Base-by-base conservation (phyloP, 164 flowering plant species). In the Macadamia tetraphylla region DNA sequence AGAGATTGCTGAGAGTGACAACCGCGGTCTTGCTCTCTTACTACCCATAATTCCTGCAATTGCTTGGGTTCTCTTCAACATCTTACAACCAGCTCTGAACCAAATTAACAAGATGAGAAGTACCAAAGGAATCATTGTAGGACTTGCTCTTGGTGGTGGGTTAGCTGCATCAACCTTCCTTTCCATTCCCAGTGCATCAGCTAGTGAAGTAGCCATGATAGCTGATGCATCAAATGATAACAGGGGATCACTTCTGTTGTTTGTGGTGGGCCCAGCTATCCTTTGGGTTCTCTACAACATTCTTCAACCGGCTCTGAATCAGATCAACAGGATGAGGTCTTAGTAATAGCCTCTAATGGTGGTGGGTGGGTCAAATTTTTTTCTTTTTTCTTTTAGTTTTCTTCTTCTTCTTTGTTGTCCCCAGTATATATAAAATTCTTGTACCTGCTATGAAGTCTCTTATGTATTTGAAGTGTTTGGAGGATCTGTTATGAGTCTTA, bases 241-340 rank as follows among this genome's bases (percentile, higher is more conserved):
- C 84, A 71, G 92, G 58, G 91, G 96, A 2, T 72, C 68, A 68
- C 84, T 86, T 49, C 77, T 90, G 76, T 67, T 90, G 70, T 67
- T 88, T 51, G 92, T 88, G 9, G 76, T 90, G 6, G 66, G 86
- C 8, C 91, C 92, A 0, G 96, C 96, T 52, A 71, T 90, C 60
- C 65, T 70, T 11, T 90, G 96, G 96, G 96, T 88, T 15, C 86
- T 84, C 32, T 89, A 78, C 84, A 70, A 65, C 46, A 88, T 91
- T 56, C 76, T 91, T 46, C 97, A 91, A 63, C 97, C 94, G 13
- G 98, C 97, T 69, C 67, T 94, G 83, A 94, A 94, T 77, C 98
- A 94, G 81, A 62, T 94, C 77, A 86, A 94, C 81, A 82, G 63
- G 74, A 94, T 94, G 98, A 88, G 85, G 79, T 84, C 91, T 51